These are phyloP conservation scores for Gnaphalium uliginosum DNA, from an alignment of 129 eudicot species.

Conservation along the genomic window DNA sequence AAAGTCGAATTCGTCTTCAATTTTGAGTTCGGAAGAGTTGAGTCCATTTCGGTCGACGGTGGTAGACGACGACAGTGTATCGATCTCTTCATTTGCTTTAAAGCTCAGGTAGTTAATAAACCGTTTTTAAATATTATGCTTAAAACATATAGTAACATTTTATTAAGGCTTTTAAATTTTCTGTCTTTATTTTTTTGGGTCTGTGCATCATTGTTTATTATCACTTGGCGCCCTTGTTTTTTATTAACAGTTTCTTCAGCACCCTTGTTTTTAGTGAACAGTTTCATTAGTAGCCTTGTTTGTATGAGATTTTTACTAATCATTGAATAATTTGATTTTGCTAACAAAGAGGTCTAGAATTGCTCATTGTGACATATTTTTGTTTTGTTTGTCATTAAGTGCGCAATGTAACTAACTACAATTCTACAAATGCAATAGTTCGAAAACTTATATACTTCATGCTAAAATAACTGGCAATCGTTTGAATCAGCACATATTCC, in stretches of 20 bases:
- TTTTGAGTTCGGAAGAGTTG: constrained; percentile 65
- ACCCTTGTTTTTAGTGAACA: no score
- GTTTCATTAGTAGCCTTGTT: neutral
- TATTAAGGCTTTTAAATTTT: no score
- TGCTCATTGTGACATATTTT: no score
- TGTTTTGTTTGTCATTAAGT: no score
- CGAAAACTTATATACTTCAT: no score
- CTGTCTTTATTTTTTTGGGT: no score
- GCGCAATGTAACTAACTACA: no score
- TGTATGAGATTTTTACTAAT: neutral
- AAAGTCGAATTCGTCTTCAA: constrained; percentile 68
- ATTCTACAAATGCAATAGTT: no score
- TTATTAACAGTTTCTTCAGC: neutral
- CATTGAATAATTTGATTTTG: neutral
- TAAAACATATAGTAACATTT: no score
- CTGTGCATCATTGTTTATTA: no score
- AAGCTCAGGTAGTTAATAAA: constrained; percentile 61
- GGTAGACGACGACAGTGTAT: constrained; percentile 48
- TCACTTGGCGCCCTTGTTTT: no score
- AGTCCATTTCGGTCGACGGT: constrained; percentile 64
- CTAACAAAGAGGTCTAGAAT: constrained; percentile 1
- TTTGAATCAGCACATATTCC: neutral
- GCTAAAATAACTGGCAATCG: neutral
- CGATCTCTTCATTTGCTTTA: constrained; percentile 49
- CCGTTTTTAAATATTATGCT: constrained; percentile 2